These are phyloP conservation scores for Physcia stellaris DNA, from an alignment of 495 filamentous ascomycete species.

Conservation along the genomic window DNA sequence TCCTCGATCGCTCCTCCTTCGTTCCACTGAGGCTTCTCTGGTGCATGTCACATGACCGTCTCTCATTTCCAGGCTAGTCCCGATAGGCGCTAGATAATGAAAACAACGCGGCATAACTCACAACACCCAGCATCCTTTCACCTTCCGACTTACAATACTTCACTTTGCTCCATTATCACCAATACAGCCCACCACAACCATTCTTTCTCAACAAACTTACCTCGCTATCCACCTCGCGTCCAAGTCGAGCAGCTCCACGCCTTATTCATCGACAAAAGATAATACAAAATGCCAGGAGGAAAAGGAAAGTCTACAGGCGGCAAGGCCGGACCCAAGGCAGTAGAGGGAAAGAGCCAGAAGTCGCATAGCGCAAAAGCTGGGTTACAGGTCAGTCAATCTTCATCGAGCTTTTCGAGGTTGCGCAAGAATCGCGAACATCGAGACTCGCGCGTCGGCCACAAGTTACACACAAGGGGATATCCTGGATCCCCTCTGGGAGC, in stretches of 20 bases:
- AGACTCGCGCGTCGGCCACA: constrained; percentile 6
- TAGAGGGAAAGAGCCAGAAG: constrained; percentile 78
- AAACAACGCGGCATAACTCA: too few species aligned
- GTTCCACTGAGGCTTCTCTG: too few species aligned
- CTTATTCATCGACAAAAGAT: background rate
- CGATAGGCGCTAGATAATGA: too few species aligned
- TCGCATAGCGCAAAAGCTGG: constrained; percentile 97
- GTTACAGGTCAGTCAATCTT: constrained; percentile 68
- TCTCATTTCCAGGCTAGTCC: too few species aligned
- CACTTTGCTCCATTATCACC: background rate
- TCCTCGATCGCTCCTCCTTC: too few species aligned
- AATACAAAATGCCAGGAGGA: constrained; percentile 58
- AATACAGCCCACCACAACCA: background rate
- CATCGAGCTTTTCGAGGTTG: constrained; percentile 5
- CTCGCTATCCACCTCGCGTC: constrained; percentile 1
- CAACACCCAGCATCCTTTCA: too few species aligned
- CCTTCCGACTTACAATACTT: too few species aligned
- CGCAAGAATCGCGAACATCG: constrained; percentile 1
- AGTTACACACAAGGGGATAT: background rate
- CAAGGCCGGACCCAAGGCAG: constrained; percentile 72
- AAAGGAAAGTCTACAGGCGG: constrained; percentile 92
- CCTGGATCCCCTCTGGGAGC: background rate
- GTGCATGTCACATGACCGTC: too few species aligned
- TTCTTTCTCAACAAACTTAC: constrained; percentile 3
- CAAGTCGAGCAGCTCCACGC: too few species aligned